Base-by-base conservation (phyloP, 31 red algal species). In the Odonthalia washingtoniensis region DNA sequence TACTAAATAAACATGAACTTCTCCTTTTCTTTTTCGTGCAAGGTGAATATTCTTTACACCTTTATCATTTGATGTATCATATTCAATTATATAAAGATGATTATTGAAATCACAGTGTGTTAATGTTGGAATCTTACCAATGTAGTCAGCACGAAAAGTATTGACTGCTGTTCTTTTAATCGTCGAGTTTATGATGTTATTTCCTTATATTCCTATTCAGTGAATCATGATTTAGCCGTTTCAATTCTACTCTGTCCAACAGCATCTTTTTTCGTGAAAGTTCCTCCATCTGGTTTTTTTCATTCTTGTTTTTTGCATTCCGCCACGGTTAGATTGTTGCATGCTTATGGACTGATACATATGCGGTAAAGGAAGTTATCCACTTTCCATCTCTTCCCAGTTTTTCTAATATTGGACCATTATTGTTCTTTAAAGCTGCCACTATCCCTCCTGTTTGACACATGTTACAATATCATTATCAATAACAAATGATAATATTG, bases 81-180 rank as follows among this genome's bases (percentile, higher is more conserved):
- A 93, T 14, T 89, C 41, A 40, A 97, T 93, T 0, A 75, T 90
- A 73, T 88, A 90, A 3, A 86, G 46, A 52, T 92, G 75, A 62
- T 85, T 94, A 40, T 96, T 77, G 24, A 99, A 78, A 75, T 99
- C 97, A 75, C 78, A 46, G 27, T 83, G 80, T 24, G 74, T 74
- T 39, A 99, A 78, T 9, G 75, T 77, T 0, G 97, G 97, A 65
- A 99, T 94, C 74, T 90, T 99, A 0, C 94, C 97, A 1, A 96
- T 76, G 30, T 90, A 91, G 82, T 87, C 90, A 4, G 97, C 94
- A 38, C 81, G 72, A 87, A 94, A 18, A 82, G 89, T 18, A 92
- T 90, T 53, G 90, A 83, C 74, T 99, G 97, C 77, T 97, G 94
- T 46, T 87, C 95, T 77, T 94, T 96, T 6, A 99, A 82, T n/a